Base-by-base conservation (phyloP, 108 stramenopile genomes). In the Chaetoceros muelleri region DNA sequence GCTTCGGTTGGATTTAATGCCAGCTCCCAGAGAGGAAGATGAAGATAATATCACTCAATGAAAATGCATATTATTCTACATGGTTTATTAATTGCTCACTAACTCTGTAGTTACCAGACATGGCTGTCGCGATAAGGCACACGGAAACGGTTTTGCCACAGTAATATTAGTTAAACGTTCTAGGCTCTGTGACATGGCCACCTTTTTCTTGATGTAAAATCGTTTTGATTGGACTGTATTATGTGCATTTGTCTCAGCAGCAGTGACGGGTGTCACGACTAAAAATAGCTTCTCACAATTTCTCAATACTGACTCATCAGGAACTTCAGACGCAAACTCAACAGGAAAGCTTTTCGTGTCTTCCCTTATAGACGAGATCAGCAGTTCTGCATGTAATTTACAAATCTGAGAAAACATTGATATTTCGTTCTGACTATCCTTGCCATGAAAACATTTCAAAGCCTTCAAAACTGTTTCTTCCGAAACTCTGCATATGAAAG, bases 11-110 rank as follows among this genome's bases (percentile, higher is more conserved):
- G 82, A 82, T 63, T 64, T 91, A 53, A 85, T 81, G 70, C 89
- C 89, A 23, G 81, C 85, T 1, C 89, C 89, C 1, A 66, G 85
- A 60, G 89, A 91, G 57, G 89, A 87, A 63, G 89, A 91, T 49
- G 89, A 91, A 66, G 82, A 84, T 31, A 68, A 85, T 13, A 10
- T 40, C 34, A 40, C 5, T 40, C 34, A 40, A 13, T 10, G 13
- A 40, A 10, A 40, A 40, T 40, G 34, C 5, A 40, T 44, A 63
- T 62, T 52, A 26, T 28, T 25, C 51, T 57, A 58, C 30, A 72
- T 64, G n/a, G n/a, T n/a, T n/a, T n/a, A n/a, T n/a, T n/a, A n/a
- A n/a, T n/a, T n/a, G n/a, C n/a, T n/a, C n/a, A n/a, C n/a, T n/a
- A n/a, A n/a, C 45, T 62, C 56, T 48, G 55, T 76, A 26, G 80